These are phyloP conservation scores for Achlya hypogyna DNA, from an alignment of 352 stramenopile species.

Conservation along the genomic window DNA sequence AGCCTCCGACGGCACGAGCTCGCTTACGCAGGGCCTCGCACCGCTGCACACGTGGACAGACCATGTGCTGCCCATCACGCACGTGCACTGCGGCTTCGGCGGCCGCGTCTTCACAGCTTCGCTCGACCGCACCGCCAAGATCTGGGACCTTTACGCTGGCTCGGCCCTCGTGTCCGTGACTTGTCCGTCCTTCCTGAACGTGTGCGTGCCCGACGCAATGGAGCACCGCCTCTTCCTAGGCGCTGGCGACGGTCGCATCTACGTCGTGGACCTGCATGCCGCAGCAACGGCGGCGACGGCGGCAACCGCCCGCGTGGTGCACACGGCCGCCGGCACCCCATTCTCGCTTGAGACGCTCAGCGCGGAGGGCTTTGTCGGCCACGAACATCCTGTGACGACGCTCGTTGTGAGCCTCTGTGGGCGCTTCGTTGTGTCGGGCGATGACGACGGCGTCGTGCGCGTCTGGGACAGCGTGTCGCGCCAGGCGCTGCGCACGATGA, in stretches of 20 bases:
- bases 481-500: conserved; percentile 54
- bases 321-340: background rate
- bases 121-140: conserved; percentile 68
- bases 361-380: conserved; percentile 46
- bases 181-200: conserved; percentile 60
- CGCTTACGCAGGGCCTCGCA: conserved; percentile 45
- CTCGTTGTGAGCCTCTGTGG: conserved; percentile 51
- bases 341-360: conserved; percentile 33
- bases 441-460: conserved; percentile 45
- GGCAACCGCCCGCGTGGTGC: conserved; percentile 39
- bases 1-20: conserved; percentile 32
- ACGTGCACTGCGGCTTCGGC: conserved; percentile 52
- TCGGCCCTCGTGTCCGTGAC: conserved; percentile 59
- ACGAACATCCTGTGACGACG: conserved; percentile 46
- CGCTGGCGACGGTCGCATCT: conserved; percentile 61
- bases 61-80: conserved; percentile 64
- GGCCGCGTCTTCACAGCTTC: conserved; percentile 66
- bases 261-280: conserved; percentile 54
- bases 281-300: conserved; percentile 43
- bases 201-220: conserved; percentile 44
- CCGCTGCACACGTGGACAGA: conserved; percentile 66
- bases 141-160: conserved; percentile 46
- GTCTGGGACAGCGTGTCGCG: conserved; percentile 60
- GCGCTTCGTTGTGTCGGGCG: conserved; percentile 49
- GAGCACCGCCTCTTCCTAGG: conserved; percentile 65